Evolutionary conservation across 2,329 filamentous ascomycete species (phyloP), one percentile per base, ranked within the genome.

Genomic region (Ascochyta pisi): DNA sequence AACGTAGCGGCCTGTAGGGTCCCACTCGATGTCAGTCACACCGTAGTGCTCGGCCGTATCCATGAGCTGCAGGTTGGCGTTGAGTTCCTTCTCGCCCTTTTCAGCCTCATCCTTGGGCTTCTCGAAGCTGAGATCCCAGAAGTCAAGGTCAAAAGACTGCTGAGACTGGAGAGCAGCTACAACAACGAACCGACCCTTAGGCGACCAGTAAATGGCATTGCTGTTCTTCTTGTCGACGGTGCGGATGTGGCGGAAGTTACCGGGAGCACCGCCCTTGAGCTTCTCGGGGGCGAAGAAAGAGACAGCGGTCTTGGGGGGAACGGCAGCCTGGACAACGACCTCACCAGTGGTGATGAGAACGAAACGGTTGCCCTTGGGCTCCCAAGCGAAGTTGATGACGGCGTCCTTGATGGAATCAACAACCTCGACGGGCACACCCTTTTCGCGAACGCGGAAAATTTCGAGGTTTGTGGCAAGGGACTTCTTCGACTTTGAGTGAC

Each of bases 161-260:
- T 92, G 89, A 70, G 93, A 97, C 78, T 91, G 87, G 49, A 99
- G 91, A 10, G 95, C 96, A 50, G 92, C 95, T 51, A 99, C 87
- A 42, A 98, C 89, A 34, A 98, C 94, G 72, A 99, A 99, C 44
- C 95, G 89, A 50, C 95, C 95, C 77, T 89, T 91, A 23, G 95
- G 95, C 19, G 92, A 96, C 95, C 95, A 99, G 86, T 98, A 98
- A 73, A 99, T 99, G 64, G 91, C 93, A 74, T 99, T 99, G 85
- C 90, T 96, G 81, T 96, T 98, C 87, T 98, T 98, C 87, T 98
- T 98, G 70, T 99, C 95, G 52, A 96, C 83, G 8, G 93, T 98
- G 62, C 92, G 88, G 65, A 98, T 88, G 75, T 96, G 91, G 83
- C 94, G 96, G 85, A 98, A 99, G 83, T 96, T 97, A 62, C 95